Evolutionary conservation across 1,139 yeast species (phyloP).

Genomic region (Pichia sp.): DNA sequence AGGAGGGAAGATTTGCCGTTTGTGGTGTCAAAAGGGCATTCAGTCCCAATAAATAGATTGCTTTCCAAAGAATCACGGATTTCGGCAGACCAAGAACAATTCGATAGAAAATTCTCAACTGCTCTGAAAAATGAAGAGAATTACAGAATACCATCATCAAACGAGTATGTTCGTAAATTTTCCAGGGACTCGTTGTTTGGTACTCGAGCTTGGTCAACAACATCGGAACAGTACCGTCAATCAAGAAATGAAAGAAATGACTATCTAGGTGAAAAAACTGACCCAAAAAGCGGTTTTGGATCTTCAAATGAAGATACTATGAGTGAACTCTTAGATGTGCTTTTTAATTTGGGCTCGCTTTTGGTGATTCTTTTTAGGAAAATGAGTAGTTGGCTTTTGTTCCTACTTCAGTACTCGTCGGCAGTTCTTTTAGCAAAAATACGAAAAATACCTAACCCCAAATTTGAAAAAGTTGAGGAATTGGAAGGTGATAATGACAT

Average conservation of each 20-base stretch:
- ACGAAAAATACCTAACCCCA: constrained; percentile 21
- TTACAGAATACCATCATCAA: background rate
- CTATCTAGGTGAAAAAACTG: background rate
- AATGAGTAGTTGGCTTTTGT: constrained; percentile 19
- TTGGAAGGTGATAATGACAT: background rate
- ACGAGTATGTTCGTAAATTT: background rate
- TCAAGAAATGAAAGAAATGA: background rate
- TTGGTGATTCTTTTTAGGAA: constrained; percentile 15
- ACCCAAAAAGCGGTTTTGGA: background rate
- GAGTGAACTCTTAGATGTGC: too few relatives aligned
- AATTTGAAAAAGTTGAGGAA: background rate
- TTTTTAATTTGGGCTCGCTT: constrained; percentile 13
- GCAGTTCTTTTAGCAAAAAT: constrained; percentile 10
- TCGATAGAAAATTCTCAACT: background rate
- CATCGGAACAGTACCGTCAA: background rate
- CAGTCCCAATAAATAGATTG: background rate
- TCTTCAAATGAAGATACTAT: constrained; percentile 4
- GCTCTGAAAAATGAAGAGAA: background rate
- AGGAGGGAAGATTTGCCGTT: constrained; percentile 9
- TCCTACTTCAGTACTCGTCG: constrained; percentile 12
- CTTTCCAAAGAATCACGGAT: constrained; percentile 5
- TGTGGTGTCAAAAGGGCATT: background rate
- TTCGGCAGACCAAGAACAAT: background rate
- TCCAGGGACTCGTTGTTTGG: constrained; percentile 8
- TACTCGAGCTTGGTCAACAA: constrained; percentile 6